A percentile compares a stretch with the other conserved stretches of the same genome.
phyloP scores from a whole-genome alignment of 257 asterid species.

The Galeopsis tetrahit region DNA sequence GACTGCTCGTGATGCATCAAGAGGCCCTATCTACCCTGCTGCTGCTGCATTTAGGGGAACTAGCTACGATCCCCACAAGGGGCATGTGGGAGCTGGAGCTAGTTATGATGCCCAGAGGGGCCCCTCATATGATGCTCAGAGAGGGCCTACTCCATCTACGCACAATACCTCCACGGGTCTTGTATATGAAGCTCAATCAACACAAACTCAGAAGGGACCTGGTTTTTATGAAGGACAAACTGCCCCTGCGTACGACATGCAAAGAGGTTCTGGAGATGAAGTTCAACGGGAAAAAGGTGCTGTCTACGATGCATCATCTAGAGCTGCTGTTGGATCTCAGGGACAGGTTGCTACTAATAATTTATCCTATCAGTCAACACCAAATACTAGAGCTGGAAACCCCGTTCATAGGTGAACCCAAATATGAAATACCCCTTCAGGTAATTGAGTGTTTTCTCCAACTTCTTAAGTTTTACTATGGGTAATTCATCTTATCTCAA shows the following conservation, averaged over 20 bases:
- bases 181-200: slow-evolving; percentile 38
- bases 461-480: neutral
- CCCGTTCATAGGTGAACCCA: slow-evolving; percentile 51
- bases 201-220: slow-evolving; percentile 31
- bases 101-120: slow-evolving; percentile 50
- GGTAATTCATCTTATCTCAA: neutral
- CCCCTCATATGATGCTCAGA: slow-evolving; percentile 41
- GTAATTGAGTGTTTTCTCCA: neutral
- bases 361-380: slow-evolving; percentile 47
- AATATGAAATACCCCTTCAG: neutral
- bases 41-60: slow-evolving; percentile 40
- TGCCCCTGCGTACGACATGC: slow-evolving; percentile 50
- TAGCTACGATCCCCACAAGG: slow-evolving; percentile 53
- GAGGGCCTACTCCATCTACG: slow-evolving; percentile 41
- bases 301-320: slow-evolving; percentile 48
- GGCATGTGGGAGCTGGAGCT: slow-evolving; percentile 39
- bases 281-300: slow-evolving; percentile 44
- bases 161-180: slow-evolving; percentile 34
- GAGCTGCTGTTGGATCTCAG: slow-evolving; percentile 56
- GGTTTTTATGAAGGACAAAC: slow-evolving; percentile 57
- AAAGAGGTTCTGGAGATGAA: slow-evolving; percentile 60
- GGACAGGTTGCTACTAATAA: slow-evolving; percentile 52
- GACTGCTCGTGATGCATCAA: slow-evolving; percentile 50
- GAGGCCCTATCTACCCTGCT: slow-evolving; percentile 43
- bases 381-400: slow-evolving; percentile 47